Evolutionary conservation across 176 grass and related monocot species (phyloP).

Genomic region (Eleusine indica): DNA sequence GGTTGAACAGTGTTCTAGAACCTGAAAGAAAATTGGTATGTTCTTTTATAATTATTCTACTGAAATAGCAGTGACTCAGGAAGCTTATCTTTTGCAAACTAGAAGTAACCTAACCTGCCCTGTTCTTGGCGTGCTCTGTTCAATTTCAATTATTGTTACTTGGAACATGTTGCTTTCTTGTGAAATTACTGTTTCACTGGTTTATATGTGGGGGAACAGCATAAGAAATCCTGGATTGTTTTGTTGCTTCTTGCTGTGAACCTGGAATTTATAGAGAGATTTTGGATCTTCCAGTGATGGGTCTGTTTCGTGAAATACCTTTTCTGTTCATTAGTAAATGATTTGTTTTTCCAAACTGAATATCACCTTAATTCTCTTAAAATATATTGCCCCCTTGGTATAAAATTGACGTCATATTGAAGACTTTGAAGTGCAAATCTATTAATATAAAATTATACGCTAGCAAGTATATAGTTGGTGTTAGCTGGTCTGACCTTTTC

Average conservation of each 20-base stretch:
- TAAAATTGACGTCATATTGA: not conserved
- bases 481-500: not conserved
- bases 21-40: slow-evolving; percentile 94
- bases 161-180: not conserved
- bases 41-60: slow-evolving; percentile 16
- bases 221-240: not conserved
- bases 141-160: not conserved
- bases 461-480: not conserved
- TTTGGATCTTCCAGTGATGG: not conserved
- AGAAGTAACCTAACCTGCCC: not conserved
- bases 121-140: not conserved
- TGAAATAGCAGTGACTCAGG: not conserved
- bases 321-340: not conserved
- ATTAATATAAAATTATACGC: not conserved
- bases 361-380: not conserved
- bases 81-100: not conserved
- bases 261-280: not conserved
- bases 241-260: not conserved
- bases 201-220: not conserved
- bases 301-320: not conserved
- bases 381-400: not conserved
- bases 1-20: slow-evolving; percentile 96
- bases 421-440: not conserved
- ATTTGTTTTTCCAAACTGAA: not conserved
- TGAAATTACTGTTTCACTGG: not conserved